phyloP scores from a whole-genome alignment of 2,329 filamentous ascomycete species.

The Sphaerulina vaccinii region DNA sequence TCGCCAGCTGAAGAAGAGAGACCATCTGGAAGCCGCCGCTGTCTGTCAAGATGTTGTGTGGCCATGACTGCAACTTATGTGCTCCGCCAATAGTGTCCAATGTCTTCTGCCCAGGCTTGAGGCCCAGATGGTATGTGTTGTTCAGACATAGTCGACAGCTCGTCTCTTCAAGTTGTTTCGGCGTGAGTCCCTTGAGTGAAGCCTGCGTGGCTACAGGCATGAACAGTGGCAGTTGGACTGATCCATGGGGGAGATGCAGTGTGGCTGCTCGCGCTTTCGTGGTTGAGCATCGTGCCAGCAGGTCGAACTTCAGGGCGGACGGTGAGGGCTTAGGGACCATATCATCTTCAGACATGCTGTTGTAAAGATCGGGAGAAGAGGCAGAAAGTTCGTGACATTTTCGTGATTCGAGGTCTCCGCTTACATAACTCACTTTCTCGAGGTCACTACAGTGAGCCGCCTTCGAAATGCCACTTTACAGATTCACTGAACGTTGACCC shows the following conservation, averaged over 20 bases:
- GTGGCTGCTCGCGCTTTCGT: constrained; percentile 90
- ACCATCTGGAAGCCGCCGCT: constrained; percentile 96
- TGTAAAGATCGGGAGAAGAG: too few species aligned
- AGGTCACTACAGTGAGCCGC: too few species aligned
- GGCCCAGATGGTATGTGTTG: constrained; percentile 94
- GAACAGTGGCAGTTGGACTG: constrained; percentile 87
- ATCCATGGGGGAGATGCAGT: constrained; percentile 85
- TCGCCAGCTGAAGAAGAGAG: constrained; percentile 86
- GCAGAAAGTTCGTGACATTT: too few species aligned
- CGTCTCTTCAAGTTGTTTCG: constrained; percentile 85
- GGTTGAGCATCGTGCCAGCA: constrained; percentile 77
- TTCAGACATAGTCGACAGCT: constrained; percentile 90
- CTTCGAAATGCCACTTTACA: too few species aligned
- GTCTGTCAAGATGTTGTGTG: constrained; percentile 84
- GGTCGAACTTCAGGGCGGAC: constrained; percentile 73
- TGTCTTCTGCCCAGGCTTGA: constrained; percentile 90
- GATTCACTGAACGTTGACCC: too few species aligned
- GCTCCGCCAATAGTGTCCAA: constrained; percentile 86
- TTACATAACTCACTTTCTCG: too few species aligned
- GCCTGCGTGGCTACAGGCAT: constrained; percentile 99
- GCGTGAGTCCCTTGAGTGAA: constrained; percentile 89
- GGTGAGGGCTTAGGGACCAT: constrained; percentile 25
- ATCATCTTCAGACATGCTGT: constrained; percentile 29
- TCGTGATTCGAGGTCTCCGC: too few species aligned
- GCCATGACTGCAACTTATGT: constrained; percentile 93